Evolutionary conservation across 345 rosid genomes (phyloP).

Genomic region (Heritiera fomes): DNA sequence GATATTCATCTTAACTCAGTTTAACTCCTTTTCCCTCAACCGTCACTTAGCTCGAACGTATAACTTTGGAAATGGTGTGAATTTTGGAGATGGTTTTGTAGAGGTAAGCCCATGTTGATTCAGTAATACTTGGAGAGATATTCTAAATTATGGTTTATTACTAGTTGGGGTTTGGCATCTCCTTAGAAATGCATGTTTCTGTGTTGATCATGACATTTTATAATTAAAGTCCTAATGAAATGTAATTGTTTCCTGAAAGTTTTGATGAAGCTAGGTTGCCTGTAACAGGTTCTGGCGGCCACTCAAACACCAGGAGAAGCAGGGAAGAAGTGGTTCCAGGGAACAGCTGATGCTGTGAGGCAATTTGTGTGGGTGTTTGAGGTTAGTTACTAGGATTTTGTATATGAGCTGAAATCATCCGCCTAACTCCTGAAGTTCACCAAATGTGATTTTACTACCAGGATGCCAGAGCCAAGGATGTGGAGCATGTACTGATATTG

Average conservation of each 20-base stretch:
- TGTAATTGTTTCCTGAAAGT: not conserved
- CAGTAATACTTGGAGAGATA: not conserved
- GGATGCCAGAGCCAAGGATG: slow-evolving; percentile 77
- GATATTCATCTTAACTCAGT: slow-evolving; percentile 82
- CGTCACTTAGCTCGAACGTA: slow-evolving; percentile 80
- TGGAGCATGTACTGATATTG: slow-evolving; percentile 70
- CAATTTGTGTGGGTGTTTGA: slow-evolving; percentile 85
- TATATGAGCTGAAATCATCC: not conserved
- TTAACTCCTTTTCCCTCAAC: slow-evolving; percentile 85
- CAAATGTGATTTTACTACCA: slow-evolving; percentile 30
- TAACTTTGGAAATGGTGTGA: slow-evolving; percentile 76
- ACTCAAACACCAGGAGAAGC: slow-evolving; percentile 83
- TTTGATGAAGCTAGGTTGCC: slow-evolving; percentile 12
- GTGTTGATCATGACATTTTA: not conserved
- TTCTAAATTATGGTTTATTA: not conserved
- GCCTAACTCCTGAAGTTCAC: slow-evolving; percentile 5
- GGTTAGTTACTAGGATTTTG: slow-evolving; percentile 34
- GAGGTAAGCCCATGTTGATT: slow-evolving; percentile 51
- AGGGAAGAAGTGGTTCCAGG: slow-evolving; percentile 85
- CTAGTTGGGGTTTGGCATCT: not conserved
- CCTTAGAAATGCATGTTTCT: not conserved
- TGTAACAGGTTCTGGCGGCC: slow-evolving; percentile 73
- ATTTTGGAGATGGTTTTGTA: slow-evolving; percentile 84
- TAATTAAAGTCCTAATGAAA: not conserved
- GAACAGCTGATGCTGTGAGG: slow-evolving; percentile 92